Percentiles rank a stretch among this genome's conserved stretches.
Evolutionary conservation across 768 basidiomycete species (phyloP).

Genomic region (Tylopilus sp.): DNA sequence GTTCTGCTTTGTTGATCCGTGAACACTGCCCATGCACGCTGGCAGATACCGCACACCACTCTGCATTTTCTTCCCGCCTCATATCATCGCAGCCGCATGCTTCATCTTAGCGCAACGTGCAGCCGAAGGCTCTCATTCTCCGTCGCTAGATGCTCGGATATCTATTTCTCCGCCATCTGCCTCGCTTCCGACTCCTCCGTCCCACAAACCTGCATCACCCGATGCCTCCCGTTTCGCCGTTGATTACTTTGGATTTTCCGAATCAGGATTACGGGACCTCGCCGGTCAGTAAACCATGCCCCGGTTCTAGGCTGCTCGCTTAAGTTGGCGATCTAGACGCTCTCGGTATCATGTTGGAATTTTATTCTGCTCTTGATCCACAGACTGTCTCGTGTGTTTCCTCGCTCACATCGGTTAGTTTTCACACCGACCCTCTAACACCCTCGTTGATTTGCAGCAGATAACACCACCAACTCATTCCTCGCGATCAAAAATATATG

Average conservation of each 20-base stretch:
- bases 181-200: constrained; percentile 78
- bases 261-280: constrained; percentile 53
- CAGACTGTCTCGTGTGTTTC: constrained; percentile 48
- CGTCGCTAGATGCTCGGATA: constrained; percentile 72
- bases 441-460: constrained; percentile 30
- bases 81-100: constrained; percentile 73
- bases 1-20: constrained; percentile 21
- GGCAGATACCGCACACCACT: constrained; percentile 75
- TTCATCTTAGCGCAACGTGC: constrained; percentile 73
- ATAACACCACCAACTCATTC: constrained; percentile 45
- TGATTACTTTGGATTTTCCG: constrained; percentile 62
- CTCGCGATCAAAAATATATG: constrained; percentile 38
- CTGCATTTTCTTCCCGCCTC: constrained; percentile 66
- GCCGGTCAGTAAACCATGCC: constrained; percentile 45
- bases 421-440: background rate
- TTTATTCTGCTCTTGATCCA: constrained; percentile 63
- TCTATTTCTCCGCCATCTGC: constrained; percentile 67
- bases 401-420: constrained; percentile 48
- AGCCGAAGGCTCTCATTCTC: constrained; percentile 68
- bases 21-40: constrained; percentile 6
- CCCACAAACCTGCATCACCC: constrained; percentile 69
- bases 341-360: constrained; percentile 64
- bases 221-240: constrained; percentile 65
- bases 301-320: background rate
- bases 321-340: constrained; percentile 44